Base-by-base conservation (phyloP, 768 basidiomycete species). In the Grammothele lineata region DNA sequence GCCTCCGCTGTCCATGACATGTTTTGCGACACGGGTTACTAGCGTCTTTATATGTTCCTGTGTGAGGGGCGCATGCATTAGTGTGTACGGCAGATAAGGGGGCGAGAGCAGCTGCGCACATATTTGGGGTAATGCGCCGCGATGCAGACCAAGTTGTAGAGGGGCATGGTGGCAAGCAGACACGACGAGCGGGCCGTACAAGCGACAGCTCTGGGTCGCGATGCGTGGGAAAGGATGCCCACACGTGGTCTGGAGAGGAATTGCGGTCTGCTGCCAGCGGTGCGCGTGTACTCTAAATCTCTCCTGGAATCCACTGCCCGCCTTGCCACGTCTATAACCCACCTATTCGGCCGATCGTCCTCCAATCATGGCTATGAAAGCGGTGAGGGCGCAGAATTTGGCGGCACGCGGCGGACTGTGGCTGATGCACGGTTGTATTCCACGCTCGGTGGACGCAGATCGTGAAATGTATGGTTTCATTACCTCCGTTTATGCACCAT, bases 91-190 rank as follows among this genome's bases (percentile, higher is more conserved):
- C n/a, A n/a, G n/a, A n/a, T 34, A 14, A 24, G 5, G 21, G 19
- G 3, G 42, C 37, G 40, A 48, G 46, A 2, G 17, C 30, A 19
- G n/a, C 0, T 9, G 70, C 82, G 43, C 50, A 89, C 89, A 61
- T 85, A 91, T 77, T 85, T 75, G 14, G 68, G 65, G 53, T 81
- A 81, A 62, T 92, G 90, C 4, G 79, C 76, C 1, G 90, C 74
- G 49, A 93, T 88, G 61, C 90, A 92, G 40, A 92, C 59, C 74
- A 94, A 80, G 59, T 91, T 82, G 69, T 94, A 94, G 61, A 92
- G 77, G 5, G 90, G 90, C 91, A 94, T 94, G 19, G 56, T 60
- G 60, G 48, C 43, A 38, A 37, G 35, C 27, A 49, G 36, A 30
- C 27, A 14, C 14, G 27, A 14, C 14, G 27, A 14, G 14, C 8